These are phyloP conservation scores for Phytopythium oedochilum DNA, from an alignment of 352 stramenopile species.

Conservation along the genomic window DNA sequence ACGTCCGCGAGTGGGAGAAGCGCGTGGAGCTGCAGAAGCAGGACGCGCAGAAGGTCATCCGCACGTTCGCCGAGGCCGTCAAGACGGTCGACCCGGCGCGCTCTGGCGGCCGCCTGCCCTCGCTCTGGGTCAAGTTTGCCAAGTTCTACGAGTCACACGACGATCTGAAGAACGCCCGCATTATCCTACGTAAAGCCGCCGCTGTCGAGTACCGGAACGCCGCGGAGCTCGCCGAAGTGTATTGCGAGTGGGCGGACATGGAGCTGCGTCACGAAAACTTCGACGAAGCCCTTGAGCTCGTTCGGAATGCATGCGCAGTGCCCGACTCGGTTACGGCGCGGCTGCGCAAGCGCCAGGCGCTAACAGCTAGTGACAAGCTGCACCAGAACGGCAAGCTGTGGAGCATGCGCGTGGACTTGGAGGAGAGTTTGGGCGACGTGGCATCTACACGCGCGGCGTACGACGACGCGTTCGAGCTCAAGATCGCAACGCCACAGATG, in stretches of 20 bases:
- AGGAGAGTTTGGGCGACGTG: slow-evolving; percentile 97
- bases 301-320: slow-evolving; percentile 74
- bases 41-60: slow-evolving; percentile 62
- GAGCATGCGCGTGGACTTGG: slow-evolving; percentile 96
- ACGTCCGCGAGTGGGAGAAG: slow-evolving; percentile 98
- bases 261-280: slow-evolving; percentile 95
- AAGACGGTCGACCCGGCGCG: slow-evolving; percentile 89
- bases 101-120: slow-evolving; percentile 82
- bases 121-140: slow-evolving; percentile 94
- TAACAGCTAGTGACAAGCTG: slow-evolving; percentile 76
- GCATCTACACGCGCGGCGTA: slow-evolving; percentile 95
- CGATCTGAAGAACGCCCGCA: slow-evolving; percentile 89
- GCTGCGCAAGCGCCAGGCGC: slow-evolving; percentile 43
- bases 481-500: slow-evolving; percentile 96
- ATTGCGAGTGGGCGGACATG: slow-evolving; percentile 95
- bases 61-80: slow-evolving; percentile 88
- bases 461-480: slow-evolving; percentile 93
- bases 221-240: slow-evolving; percentile 94
- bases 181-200: slow-evolving; percentile 90
- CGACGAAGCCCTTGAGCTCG: slow-evolving; percentile 89
- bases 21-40: slow-evolving; percentile 83
- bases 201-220: slow-evolving; percentile 72
- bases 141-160: slow-evolving; percentile 94
- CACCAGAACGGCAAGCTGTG: slow-evolving; percentile 93
- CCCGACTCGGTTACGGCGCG: slow-evolving; percentile 42